Evolutionary conservation across 495 filamentous ascomycete species (phyloP).

Genomic region (Baudoinia panamericana): DNA sequence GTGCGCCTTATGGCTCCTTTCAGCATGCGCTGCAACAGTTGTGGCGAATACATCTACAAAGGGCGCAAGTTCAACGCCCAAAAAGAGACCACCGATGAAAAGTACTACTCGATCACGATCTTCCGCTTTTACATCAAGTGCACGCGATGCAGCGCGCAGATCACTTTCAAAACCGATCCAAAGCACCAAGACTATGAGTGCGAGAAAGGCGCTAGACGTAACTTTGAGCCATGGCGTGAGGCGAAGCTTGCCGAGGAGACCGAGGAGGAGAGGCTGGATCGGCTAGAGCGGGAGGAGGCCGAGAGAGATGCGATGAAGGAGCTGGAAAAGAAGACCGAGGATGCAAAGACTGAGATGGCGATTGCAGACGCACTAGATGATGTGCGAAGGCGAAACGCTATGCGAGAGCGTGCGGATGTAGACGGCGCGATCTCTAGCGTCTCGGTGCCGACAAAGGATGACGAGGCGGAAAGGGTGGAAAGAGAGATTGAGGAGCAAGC

Average conservation of each 20-base stretch:
- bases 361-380: constrained; percentile 94
- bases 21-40: constrained; percentile 77
- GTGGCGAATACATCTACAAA: constrained; percentile 94
- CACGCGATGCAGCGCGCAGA: constrained; percentile 77
- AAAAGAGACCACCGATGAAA: constrained; percentile 87
- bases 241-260: constrained; percentile 51
- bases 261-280: constrained; percentile 75
- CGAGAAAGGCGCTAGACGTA: constrained; percentile 76
- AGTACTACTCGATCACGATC: constrained; percentile 78
- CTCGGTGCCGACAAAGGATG: constrained; percentile 37
- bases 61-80: constrained; percentile 95
- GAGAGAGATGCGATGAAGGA: constrained; percentile 65
- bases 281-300: constrained; percentile 60
- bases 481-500: constrained; percentile 80
- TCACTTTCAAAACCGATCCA: constrained; percentile 85
- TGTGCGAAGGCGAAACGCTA: constrained; percentile 80
- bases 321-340: constrained; percentile 68
- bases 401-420: constrained; percentile 59
- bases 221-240: constrained; percentile 81
- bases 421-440: constrained; percentile 40
- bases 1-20: constrained; percentile 98
- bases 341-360: constrained; percentile 94
- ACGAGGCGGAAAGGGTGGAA: constrained; percentile 51
- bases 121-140: constrained; percentile 93
- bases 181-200: constrained; percentile 87